phyloP scores from a whole-genome alignment of 129 eudicot genomes.

The Flaveria robusta region DNA sequence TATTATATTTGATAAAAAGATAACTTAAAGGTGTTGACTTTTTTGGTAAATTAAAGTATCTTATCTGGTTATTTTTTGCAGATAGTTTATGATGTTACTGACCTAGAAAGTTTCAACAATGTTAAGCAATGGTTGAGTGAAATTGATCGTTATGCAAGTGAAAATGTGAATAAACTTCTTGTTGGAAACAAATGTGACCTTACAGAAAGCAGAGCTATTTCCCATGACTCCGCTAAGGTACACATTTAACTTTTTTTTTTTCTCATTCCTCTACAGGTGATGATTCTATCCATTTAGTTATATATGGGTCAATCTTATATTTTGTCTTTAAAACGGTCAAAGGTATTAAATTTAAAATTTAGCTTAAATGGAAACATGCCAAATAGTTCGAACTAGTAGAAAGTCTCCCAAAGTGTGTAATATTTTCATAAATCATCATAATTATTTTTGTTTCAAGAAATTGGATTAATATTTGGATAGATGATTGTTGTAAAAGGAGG shows the following conservation, averaged over 20 bases:
- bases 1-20: background rate
- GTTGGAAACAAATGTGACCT: conserved; percentile 53
- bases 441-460: background rate
- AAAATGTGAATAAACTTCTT: conserved; percentile 50
- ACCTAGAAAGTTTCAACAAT: conserved; percentile 45
- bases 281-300: background rate
- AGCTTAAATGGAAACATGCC: background rate
- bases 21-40: background rate
- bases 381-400: background rate
- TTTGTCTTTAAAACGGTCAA: background rate
- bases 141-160: conserved; percentile 54
- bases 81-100: conserved; percentile 49
- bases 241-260: conserved; percentile 1
- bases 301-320: background rate
- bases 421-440: background rate
- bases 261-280: background rate
- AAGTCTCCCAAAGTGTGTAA: conserved; percentile 8
- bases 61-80: conserved; percentile 16
- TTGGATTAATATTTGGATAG: background rate
- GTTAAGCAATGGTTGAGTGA: conserved; percentile 51
- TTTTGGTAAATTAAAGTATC: conserved; percentile 4
- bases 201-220: conserved; percentile 39
- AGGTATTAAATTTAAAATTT: background rate
- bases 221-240: conserved; percentile 37
- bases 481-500: conserved; percentile 5